These are phyloP conservation scores for Cyberlindnera euphorbiiphila DNA, from an alignment of 805 yeast genomes.

Conservation along the genomic window DNA sequence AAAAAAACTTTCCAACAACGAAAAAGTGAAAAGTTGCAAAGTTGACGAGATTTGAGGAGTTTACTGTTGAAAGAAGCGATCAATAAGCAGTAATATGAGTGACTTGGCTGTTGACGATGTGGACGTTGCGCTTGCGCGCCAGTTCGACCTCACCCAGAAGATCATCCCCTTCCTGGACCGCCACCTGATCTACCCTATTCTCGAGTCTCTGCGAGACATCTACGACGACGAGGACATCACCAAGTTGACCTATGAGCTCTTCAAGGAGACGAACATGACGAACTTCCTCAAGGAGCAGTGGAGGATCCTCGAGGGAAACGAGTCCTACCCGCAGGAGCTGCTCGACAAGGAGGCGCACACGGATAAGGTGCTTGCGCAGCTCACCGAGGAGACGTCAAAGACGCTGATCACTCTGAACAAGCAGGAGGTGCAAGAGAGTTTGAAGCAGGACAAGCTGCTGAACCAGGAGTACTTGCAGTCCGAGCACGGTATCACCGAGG, in stretches of 20 bases:
- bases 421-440: conserved; percentile 47
- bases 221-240: conserved; percentile 44
- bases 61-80: no score
- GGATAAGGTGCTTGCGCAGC: conserved; percentile 34
- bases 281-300: conserved; percentile 45
- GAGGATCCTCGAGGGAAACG: conserved; percentile 37
- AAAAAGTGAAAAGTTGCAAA: no score
- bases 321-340: conserved; percentile 39
- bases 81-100: conserved; percentile 19
- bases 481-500: conserved; percentile 44
- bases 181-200: conserved; percentile 51
- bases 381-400: conserved; percentile 41
- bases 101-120: conserved; percentile 32
- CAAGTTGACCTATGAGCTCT: conserved; percentile 46
- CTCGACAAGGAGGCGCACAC: conserved; percentile 38
- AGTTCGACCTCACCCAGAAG: conserved; percentile 52
- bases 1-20: conserved; percentile 11
- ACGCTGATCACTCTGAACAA: conserved; percentile 43
- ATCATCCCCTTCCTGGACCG: conserved; percentile 59
- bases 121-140: conserved; percentile 40
- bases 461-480: conserved; percentile 45
- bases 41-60: no score
- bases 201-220: conserved; percentile 43
- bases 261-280: conserved; percentile 56
- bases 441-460: conserved; percentile 52